Base-by-base conservation (phyloP, 108 stramenopile genomes). In the Cylindrotheca fusiformis region DNA sequence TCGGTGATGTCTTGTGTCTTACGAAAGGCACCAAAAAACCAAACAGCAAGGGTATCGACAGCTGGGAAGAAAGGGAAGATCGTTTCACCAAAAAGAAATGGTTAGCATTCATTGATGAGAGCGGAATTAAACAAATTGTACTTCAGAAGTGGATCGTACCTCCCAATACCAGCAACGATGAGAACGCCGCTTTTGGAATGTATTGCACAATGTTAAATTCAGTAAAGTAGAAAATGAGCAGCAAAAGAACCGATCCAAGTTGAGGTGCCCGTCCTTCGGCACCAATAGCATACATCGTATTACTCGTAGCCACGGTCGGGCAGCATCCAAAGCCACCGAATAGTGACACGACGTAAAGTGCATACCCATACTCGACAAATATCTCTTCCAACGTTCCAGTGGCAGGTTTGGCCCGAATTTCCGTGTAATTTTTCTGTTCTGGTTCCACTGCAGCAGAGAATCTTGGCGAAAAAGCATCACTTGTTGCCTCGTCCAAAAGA, bases 141-240 rank as follows among this genome's bases (percentile, higher is more conserved):
- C n/a, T n/a, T n/a, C n/a, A 41, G 14, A 41, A 41, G 14, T 14
- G 14, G 36, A 10, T 14, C 36, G 6, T 41, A 41, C 36, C 36
- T 0, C 74, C 69, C 65, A 89, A 48, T 5, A 89, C 84, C 32
- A 89, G 55, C 18, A 89, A 66, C 8, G 83, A 83, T 5, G 84
- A 83, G 56, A 89, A 89, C 0, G 82, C 78, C n/a, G 71, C 56
- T 60, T 89, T 89, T 0, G 87, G 87, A 33, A 89, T 78, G 47
- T 71, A 89, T 19, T 57, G 63, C 6, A 83, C 80, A 8, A 89
- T 27, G 18, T 77, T 48, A 63, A 89, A 86, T 55, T 83, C 72
- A 5, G 74, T 71, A 10, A 79, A 25, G 53, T 83, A 89, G 55
- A 80, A 89, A 2, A 57, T 48, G 4, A 81, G 26, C 19, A 89